Percentiles rank a stretch among this genome's conserved stretches.
phyloP scores from a whole-genome alignment of 1,284 basidiomycete species.

The Rhodotorula sp. region DNA sequence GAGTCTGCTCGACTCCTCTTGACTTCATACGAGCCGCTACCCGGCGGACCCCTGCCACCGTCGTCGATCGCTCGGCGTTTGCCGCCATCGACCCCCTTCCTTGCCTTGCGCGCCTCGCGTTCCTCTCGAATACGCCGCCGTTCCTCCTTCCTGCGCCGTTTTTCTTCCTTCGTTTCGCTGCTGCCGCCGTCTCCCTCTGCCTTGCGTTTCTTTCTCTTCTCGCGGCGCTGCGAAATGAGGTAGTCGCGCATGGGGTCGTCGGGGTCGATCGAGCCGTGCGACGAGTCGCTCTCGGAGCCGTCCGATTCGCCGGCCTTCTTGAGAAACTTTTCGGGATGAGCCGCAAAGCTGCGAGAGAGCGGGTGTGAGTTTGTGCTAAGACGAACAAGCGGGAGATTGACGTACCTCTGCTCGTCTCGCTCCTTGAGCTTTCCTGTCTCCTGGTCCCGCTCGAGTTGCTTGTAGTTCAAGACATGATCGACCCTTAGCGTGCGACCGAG shows the following conservation, averaged over 20 bases:
- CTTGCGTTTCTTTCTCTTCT: slow-evolving; percentile 26
- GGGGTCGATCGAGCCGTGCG: slow-evolving; percentile 74
- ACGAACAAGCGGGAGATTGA: slow-evolving; percentile 41
- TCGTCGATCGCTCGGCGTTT: slow-evolving; percentile 8
- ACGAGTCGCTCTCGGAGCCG: slow-evolving; percentile 60
- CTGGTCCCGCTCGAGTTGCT: slow-evolving; percentile 74
- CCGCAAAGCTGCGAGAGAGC: slow-evolving; percentile 24
- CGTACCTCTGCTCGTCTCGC: slow-evolving; percentile 72
- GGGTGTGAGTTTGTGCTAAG: not conserved
- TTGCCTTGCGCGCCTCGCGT: slow-evolving; percentile 44
- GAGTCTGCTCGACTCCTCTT: slow-evolving; percentile 1
- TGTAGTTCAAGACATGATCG: slow-evolving; percentile 93
- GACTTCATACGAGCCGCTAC: too few species aligned
- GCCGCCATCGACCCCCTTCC: slow-evolving; percentile 21
- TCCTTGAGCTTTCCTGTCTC: slow-evolving; percentile 88
- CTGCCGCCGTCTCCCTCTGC: not conserved
- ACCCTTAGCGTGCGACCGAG: slow-evolving; percentile 58
- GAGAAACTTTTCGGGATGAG: slow-evolving; percentile 33
- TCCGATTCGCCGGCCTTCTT: slow-evolving; percentile 53
- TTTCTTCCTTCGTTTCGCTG: slow-evolving; percentile 19
- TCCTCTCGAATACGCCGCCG: slow-evolving; percentile 32
- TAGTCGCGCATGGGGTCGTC: slow-evolving; percentile 98
- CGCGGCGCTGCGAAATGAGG: slow-evolving; percentile 46
- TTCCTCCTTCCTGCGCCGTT: slow-evolving; percentile 20
- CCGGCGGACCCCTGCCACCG: not conserved